Base-by-base conservation (phyloP, 2,329 filamentous ascomycete genomes). In the Dactylellina sp. region DNA sequence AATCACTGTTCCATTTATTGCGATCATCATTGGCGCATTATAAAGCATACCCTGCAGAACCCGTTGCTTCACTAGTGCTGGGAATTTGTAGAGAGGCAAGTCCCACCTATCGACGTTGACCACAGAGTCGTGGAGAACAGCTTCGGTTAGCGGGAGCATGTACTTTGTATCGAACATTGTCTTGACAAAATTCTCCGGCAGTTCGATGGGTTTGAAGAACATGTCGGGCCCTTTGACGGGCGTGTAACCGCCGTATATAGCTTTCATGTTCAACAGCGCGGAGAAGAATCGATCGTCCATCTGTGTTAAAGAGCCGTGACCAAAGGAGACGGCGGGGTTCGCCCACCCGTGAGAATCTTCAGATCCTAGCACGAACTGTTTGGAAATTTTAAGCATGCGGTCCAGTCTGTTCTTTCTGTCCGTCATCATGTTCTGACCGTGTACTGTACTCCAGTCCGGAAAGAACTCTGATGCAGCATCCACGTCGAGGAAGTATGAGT, bases 51-150 rank as follows among this genome's bases (percentile, higher is more conserved):
- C 35, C 22, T 46, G 47, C 22, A 64, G n/a, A 1, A 64, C 37
- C 1, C 60, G 22, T 37, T 49, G 37, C 37, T 64, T 64, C 6
- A 20, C 22, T 7, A 64, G 4, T 1, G 35, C 60, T 18, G 60
- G 60, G 20, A 64, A 55, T 16, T 64, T 64, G 24, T 64, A 56
- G 12, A 64, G 28, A 12, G 60, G 49, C 24, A 64, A 1, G 25
- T 64, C 60, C 60, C 60, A 64, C 9, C 60, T 53, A 35, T 64
- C 60, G 1, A 64, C 60, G 22, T 64, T 64, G 1, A 64, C 60
- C 14, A 64, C 49, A 22, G n/a, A 40, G 24, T 64, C 49, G 39
- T 64, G 60, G 2, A 64, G 24, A 11, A 64, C 60, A 1, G 60
- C 47, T 14, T 64, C 60, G 0, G 47, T 55, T 22, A 64, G 14